These are phyloP conservation scores for Ilyonectria sp. DNA, from an alignment of 2,329 filamentous ascomycete species.

Conservation along the genomic window DNA sequence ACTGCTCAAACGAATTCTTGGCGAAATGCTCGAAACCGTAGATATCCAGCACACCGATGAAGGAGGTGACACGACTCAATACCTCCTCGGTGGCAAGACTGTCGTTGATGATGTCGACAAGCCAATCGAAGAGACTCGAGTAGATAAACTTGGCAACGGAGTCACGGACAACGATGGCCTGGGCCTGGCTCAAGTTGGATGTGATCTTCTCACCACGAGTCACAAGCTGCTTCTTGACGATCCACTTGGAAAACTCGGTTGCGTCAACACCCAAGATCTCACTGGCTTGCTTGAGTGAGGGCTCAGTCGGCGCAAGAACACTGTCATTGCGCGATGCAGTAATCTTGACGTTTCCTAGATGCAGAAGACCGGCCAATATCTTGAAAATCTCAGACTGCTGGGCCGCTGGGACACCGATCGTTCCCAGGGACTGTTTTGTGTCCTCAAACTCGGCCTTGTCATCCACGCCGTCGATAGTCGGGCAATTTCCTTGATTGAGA, in stretches of 20 bases:
- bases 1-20: conserved; percentile 99
- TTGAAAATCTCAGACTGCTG: conserved; percentile 91
- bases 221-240: conserved; percentile 97
- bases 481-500: conserved; percentile 93
- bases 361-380: conserved; percentile 89
- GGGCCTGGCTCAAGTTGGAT: conserved; percentile 93
- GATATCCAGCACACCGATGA: conserved; percentile 99
- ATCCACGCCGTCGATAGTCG: conserved; percentile 93
- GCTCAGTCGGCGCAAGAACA: conserved; percentile 83
- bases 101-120: conserved; percentile 96
- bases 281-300: conserved; percentile 85
- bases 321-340: conserved; percentile 91
- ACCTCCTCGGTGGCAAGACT: conserved; percentile 93
- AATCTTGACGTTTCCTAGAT: conserved; percentile 97
- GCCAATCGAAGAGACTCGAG: conserved; percentile 98
- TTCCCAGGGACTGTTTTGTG: conserved; percentile 87
- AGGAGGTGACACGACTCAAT: conserved; percentile 84
- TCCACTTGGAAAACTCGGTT: conserved; percentile 94
- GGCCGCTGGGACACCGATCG: conserved; percentile 83
- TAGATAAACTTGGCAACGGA: conserved; percentile 99
- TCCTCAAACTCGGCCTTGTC: conserved; percentile 95
- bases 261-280: conserved; percentile 89
- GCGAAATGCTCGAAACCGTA: conserved; percentile 99
- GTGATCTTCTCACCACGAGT: conserved; percentile 98
- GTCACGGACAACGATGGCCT: conserved; percentile 94